These are phyloP conservation scores for Chlorella ohadii DNA, from an alignment of 139 green algal genomes.

Conservation along the genomic window DNA sequence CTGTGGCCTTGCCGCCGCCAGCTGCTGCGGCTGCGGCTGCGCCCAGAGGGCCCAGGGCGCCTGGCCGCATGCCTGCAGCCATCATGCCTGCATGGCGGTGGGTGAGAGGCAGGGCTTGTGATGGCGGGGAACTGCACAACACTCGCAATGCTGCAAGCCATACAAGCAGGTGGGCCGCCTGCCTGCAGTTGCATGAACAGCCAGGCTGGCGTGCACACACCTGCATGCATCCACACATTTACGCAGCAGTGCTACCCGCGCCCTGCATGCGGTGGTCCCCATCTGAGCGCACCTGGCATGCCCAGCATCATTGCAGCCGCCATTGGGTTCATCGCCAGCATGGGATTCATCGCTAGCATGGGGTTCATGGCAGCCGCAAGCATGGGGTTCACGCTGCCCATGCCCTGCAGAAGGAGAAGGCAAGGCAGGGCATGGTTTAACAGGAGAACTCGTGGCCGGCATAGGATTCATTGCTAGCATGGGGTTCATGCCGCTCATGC, in stretches of 20 bases:
- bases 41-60: neutral
- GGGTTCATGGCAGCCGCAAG: neutral
- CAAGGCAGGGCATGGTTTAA: neutral
- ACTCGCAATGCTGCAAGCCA: too few species aligned
- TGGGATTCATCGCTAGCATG: constrained; percentile 3
- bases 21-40: neutral
- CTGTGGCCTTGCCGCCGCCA: neutral
- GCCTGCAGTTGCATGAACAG: too few species aligned
- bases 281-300: neutral
- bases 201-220: neutral
- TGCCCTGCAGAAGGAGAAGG: neutral
- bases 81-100: constrained; percentile 8
- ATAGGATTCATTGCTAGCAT: too few species aligned
- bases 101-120: too few species aligned
- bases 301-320: constrained; percentile 34
- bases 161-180: too few species aligned
- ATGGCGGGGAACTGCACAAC: too few species aligned
- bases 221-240: neutral
- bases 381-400: constrained; percentile 15
- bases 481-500: too few species aligned
- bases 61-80: constrained; percentile 23
- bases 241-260: neutral
- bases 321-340: constrained; percentile 31
- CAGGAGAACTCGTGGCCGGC: too few species aligned
- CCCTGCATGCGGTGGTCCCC: neutral